A percentile compares a stretch with the other conserved stretches of the same genome.
Evolutionary conservation across 805 yeast genomes (phyloP).

Genomic region (Metschnikowia bowlesiae): DNA sequence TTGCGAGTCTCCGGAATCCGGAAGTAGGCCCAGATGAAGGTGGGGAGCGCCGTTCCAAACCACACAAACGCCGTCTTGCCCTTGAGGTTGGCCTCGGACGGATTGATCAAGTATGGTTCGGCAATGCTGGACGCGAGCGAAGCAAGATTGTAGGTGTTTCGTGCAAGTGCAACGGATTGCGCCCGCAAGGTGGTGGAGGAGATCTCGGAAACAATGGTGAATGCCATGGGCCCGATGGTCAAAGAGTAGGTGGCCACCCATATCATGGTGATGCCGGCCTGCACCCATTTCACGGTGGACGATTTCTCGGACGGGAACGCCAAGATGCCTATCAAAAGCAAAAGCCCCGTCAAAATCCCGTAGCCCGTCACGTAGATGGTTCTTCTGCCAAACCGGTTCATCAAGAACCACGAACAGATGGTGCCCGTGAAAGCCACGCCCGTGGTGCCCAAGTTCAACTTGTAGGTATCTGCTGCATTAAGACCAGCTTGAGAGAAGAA

Average conservation of each 20-base stretch:
- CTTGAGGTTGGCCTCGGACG: slow-evolving; percentile 11
- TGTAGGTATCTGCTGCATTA: slow-evolving; percentile 6
- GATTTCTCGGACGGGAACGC: slow-evolving; percentile 16
- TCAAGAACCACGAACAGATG: slow-evolving; percentile 8
- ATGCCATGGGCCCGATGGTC: slow-evolving; percentile 12
- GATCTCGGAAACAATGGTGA: slow-evolving; percentile 10
- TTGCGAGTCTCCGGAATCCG: slow-evolving; percentile 9
- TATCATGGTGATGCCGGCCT: slow-evolving; percentile 18
- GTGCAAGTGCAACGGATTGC: slow-evolving; percentile 10
- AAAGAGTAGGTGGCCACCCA: slow-evolving; percentile 11
- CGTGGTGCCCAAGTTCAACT: slow-evolving; percentile 10
- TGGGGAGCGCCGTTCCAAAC: slow-evolving; percentile 16
- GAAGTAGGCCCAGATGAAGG: slow-evolving; percentile 28
- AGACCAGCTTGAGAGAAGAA: slow-evolving; percentile 13
- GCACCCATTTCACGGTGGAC: slow-evolving; percentile 20
- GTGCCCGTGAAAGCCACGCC: slow-evolving; percentile 11
- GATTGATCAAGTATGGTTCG: slow-evolving; percentile 10
- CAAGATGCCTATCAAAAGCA: slow-evolving; percentile 8
- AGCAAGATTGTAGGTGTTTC: slow-evolving; percentile 9
- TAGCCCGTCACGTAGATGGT: slow-evolving; percentile 7
- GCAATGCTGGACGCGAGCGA: slow-evolving; percentile 10
- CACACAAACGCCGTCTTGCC: slow-evolving; percentile 11
- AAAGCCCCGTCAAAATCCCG: background rate
- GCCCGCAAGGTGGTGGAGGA: slow-evolving; percentile 11
- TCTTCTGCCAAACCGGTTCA: slow-evolving; percentile 7